Evolutionary conservation across 176 grass and related monocot genomes (phyloP), one percentile per base, ranked within the genome.

Genomic region (Carex myosuroides): DNA sequence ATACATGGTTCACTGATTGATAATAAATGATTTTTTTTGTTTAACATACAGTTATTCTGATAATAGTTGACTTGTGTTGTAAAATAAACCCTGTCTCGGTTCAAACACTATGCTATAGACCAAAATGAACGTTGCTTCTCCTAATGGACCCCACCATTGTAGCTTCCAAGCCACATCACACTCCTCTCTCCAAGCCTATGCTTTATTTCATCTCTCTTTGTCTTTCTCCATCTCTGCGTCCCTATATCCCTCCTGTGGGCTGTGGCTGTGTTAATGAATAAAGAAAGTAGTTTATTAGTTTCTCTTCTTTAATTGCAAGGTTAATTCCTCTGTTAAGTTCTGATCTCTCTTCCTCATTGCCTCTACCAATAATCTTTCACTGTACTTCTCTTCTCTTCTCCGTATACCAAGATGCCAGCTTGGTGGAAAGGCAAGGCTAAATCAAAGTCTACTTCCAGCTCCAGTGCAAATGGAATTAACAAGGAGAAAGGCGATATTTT

Each of bases 351-450:
- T 55, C 59, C 44, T 37, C 37, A 33, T 55, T 70, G 50, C 64
- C 44, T 37, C 18, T 52, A 3, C 4, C n/a, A 20, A 48, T 56
- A 52, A n/a, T 71, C 8, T 58, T 46, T 66, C 79, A 57, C 79
- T 82, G 60, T 67, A 4, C 5, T 32, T 14, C 73, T 56, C 14
- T 37, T 29, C 48, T 32, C 63, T 70, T 18, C 9, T 7, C 7
- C 50, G 3, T 5, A 20, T 18, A 32, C 58, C 35, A 24, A 59
- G 64, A 83, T 84, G 81, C 81, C 35, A 59, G 4, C 76, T 33
- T 84, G 80, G 83, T 81, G 48, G 87, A 60, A 89, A 56, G 88
- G 84, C 14, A 81, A 88, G 64, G 81, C 41, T 35, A 90, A 81
- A 79, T 87, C 88, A 1, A 97, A 81, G 86, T 80, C 89, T 42